Evolutionary conservation across 2,329 filamentous ascomycete species (phyloP).

Genomic region (Xylariaceae sp.): DNA sequence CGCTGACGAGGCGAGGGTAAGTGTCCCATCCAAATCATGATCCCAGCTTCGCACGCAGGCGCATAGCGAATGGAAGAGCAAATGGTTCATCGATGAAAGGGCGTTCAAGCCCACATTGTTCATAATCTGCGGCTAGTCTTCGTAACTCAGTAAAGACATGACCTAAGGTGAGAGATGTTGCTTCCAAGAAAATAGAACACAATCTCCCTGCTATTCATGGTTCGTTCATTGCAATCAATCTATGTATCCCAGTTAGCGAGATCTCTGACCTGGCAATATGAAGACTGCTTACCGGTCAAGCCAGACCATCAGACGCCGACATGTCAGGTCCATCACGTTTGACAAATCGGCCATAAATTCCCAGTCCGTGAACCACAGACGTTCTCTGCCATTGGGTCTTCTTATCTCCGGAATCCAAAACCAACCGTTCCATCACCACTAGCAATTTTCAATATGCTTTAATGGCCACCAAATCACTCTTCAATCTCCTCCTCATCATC

Average conservation of each 20-base stretch:
- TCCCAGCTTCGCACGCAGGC: not conserved
- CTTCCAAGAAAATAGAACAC: not conserved
- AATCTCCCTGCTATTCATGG: not conserved
- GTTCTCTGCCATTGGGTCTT: constrained; percentile 2
- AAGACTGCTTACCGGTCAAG: constrained; percentile 12
- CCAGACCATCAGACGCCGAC: constrained; percentile 25
- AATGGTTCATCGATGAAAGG: not conserved
- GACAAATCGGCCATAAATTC: constrained; percentile 31
- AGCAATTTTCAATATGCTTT: too few relatives aligned
- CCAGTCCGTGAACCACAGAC: constrained; percentile 13
- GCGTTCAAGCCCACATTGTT: not conserved
- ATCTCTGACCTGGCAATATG: not conserved
- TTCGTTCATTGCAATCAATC: not conserved
- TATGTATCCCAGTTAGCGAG: constrained; percentile 6
- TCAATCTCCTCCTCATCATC: not conserved
- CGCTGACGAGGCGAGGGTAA: not conserved
- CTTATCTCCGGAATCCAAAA: not conserved
- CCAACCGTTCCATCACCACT: too few relatives aligned
- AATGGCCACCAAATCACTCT: not conserved
- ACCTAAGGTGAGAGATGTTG: not conserved
- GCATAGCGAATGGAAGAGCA: not conserved
- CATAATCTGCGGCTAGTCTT: not conserved
- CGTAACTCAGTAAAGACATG: not conserved
- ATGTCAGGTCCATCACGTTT: constrained; percentile 28
- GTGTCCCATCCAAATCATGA: not conserved